A percentile compares a stretch with the other conserved stretches of the same genome.
phyloP scores from a whole-genome alignment of 2,329 filamentous ascomycete genomes.

The Sphaerulina populicola region DNA sequence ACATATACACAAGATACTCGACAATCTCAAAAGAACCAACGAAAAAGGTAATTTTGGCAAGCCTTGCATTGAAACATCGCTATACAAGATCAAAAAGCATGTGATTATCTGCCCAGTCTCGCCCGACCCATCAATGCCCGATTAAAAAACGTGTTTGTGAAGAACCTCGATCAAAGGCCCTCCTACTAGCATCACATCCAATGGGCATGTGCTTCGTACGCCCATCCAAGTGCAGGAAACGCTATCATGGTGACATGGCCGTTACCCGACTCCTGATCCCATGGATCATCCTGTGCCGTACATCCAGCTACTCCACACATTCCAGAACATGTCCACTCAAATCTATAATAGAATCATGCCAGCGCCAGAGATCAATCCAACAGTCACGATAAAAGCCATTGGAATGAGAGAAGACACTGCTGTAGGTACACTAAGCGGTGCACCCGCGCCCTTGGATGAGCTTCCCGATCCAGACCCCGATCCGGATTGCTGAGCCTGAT shows the following conservation, averaged over 20 bases:
- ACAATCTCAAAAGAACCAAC: too few species aligned
- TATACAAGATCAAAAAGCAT: too few species aligned
- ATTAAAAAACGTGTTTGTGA: not conserved
- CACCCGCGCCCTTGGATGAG: slow-evolving; percentile 21
- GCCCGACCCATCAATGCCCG: too few species aligned
- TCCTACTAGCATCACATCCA: not conserved
- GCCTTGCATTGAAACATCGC: too few species aligned
- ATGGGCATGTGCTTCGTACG: not conserved
- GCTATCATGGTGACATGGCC: not conserved
- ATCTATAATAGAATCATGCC: slow-evolving; percentile 31
- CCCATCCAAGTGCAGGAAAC: not conserved
- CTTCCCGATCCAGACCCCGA: slow-evolving; percentile 15
- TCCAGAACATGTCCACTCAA: not conserved
- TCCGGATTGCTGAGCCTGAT: slow-evolving; percentile 23
- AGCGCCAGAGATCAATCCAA: slow-evolving; percentile 27
- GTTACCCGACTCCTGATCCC: not conserved
- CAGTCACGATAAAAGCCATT: slow-evolving; percentile 21
- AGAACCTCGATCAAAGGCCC: not conserved
- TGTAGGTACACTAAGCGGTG: slow-evolving; percentile 17
- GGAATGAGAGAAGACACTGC: slow-evolving; percentile 22
- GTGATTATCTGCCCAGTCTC: too few species aligned
- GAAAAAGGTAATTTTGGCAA: too few species aligned
- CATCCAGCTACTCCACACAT: not conserved
- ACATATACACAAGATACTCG: too few species aligned
- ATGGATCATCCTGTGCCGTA: not conserved